Conservation (phyloP, 306 rosid species). For the Dryas octopetala region DNA sequence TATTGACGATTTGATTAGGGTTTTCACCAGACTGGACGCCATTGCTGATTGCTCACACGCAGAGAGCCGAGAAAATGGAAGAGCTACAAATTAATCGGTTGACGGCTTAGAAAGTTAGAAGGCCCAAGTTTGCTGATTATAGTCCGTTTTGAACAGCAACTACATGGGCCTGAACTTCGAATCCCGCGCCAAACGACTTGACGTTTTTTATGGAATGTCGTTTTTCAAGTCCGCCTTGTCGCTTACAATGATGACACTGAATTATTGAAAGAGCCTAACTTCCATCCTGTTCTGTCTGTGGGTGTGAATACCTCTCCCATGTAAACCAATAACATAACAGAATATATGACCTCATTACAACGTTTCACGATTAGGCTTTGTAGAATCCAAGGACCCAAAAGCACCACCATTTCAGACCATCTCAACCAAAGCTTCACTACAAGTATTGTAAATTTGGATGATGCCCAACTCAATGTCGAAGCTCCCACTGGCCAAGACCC, state of each 20-base stretch:
- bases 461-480: background rate
- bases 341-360: conserved; percentile 4
- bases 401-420: conserved; percentile 14
- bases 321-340: background rate
- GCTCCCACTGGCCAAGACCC: conserved; percentile 16
- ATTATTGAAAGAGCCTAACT: too few relatives aligned
- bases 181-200: too few relatives aligned
- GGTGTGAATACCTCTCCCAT: too few relatives aligned
- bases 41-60: conserved; percentile 23
- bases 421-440: conserved; percentile 8
- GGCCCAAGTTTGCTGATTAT: background rate
- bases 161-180: too few relatives aligned
- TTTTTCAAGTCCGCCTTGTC: too few relatives aligned
- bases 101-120: background rate
- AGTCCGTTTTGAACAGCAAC: too few relatives aligned
- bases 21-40: conserved; percentile 76
- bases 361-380: conserved; percentile 28
- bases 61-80: background rate
- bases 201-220: too few relatives aligned
- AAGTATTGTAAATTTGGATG: background rate
- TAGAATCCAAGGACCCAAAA: conserved; percentile 8
- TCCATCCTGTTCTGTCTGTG: too few relatives aligned
- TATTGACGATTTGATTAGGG: conserved; percentile 48
- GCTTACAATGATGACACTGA: too few relatives aligned
- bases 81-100: background rate